These are phyloP conservation scores for Schizophyllum commune DNA, from an alignment of 1,284 basidiomycete species.

Conservation along the genomic window DNA sequence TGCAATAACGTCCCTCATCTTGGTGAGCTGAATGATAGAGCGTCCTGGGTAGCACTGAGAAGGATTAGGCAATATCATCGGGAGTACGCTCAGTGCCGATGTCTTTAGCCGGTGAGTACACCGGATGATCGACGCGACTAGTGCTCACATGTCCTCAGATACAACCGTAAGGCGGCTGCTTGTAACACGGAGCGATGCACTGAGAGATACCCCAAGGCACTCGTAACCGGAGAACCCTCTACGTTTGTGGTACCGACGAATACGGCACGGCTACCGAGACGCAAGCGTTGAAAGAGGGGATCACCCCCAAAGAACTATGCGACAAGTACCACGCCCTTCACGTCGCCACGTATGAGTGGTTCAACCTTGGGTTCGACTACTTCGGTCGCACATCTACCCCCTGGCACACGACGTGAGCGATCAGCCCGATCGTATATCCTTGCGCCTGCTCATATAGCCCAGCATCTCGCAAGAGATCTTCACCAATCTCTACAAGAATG, in stretches of 20 bases:
- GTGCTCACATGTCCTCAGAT: constrained; percentile 31
- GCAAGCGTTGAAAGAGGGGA: constrained; percentile 89
- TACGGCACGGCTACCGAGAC: constrained; percentile 99
- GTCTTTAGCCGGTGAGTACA: constrained; percentile 86
- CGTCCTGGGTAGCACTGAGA: neutral
- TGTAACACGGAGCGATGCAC: neutral
- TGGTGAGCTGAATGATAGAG: constrained; percentile 36
- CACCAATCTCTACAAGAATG: constrained; percentile 72
- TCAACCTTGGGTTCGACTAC: constrained; percentile 89
- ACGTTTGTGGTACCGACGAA: constrained; percentile 98
- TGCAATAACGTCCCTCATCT: constrained; percentile 99
- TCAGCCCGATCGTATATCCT: neutral
- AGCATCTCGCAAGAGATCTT: constrained; percentile 91
- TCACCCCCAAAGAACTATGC: constrained; percentile 83
- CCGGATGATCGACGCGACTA: constrained; percentile 18
- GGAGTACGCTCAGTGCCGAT: constrained; percentile 92
- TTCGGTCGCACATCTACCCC: constrained; percentile 95
- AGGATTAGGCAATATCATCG: constrained; percentile 87
- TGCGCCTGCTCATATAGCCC: constrained; percentile 6
- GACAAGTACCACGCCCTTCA: constrained; percentile 93
- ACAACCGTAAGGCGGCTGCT: constrained; percentile 49
- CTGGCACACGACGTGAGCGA: constrained; percentile 77
- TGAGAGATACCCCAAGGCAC: constrained; percentile 41
- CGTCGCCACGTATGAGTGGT: constrained; percentile 93
- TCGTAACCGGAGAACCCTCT: constrained; percentile 66